Percentiles rank a stretch among this genome's conserved stretches.
phyloP scores from a whole-genome alignment of 441 rosid genomes.

The Populus hybrid region DNA sequence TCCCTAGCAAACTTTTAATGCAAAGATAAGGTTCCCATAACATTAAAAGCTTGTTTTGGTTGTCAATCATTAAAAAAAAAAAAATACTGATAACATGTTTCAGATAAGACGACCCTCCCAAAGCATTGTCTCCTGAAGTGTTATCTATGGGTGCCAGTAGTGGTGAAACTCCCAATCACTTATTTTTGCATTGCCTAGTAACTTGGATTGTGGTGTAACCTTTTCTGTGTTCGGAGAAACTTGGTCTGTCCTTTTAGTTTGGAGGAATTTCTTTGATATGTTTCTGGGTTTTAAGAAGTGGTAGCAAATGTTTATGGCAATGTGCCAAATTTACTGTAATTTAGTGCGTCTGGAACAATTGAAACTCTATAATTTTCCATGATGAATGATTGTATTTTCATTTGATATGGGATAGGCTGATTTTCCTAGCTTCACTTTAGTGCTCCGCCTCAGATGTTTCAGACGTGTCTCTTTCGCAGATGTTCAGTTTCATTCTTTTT shows the following conservation, averaged over 20 bases:
- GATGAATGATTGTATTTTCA: neutral
- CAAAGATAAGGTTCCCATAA: neutral
- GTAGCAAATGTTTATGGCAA: neutral
- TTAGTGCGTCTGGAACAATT: neutral
- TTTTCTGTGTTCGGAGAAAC: neutral
- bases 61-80: neutral
- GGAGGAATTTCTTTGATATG: neutral
- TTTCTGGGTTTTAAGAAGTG: neutral
- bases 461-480: neutral
- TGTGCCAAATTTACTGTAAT: neutral
- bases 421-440: neutral
- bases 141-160: neutral
- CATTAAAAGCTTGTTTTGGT: neutral
- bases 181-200: neutral
- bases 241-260: neutral
- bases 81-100: neutral
- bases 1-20: neutral
- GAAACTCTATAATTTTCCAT: neutral
- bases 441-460: too few species aligned
- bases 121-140: neutral
- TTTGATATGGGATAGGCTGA: neutral
- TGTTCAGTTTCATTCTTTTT: neutral
- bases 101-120: neutral
- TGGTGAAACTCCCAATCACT: neutral
- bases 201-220: neutral